Conservation (phyloP, 345 rosid genomes). For the Rubroshorea leprosula region DNA sequence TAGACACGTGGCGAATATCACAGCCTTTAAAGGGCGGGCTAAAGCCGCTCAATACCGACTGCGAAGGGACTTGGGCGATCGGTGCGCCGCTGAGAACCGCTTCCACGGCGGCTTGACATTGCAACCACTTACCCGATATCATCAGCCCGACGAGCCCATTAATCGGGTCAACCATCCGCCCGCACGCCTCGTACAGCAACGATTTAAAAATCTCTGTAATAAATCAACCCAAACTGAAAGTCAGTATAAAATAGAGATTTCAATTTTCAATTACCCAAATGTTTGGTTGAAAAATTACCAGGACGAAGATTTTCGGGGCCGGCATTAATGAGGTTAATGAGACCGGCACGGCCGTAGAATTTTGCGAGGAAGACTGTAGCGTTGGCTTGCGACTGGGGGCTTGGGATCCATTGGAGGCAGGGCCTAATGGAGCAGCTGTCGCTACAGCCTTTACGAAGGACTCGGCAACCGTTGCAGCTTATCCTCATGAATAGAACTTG, state of each 20-base stretch:
- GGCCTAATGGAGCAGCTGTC: constrained; percentile 41
- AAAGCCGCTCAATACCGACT: neutral
- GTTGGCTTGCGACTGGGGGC: constrained; percentile 46
- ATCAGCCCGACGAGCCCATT: constrained; percentile 48
- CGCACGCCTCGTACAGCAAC: constrained; percentile 57
- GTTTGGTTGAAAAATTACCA: too few species aligned
- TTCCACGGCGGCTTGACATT: constrained; percentile 56
- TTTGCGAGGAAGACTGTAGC: constrained; percentile 55
- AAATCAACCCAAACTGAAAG: too few species aligned
- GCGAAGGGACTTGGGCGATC: constrained; percentile 18
- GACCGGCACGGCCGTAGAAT: constrained; percentile 55
- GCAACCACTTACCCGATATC: constrained; percentile 54
- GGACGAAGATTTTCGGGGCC: constrained; percentile 42
- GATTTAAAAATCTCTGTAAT: constrained; percentile 49
- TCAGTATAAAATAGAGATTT: too few species aligned
- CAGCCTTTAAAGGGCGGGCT: constrained; percentile 2
- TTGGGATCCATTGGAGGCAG: constrained; percentile 47
- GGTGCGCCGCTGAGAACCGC: constrained; percentile 42
- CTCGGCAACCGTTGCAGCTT: constrained; percentile 54
- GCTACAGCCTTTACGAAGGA: constrained; percentile 44
- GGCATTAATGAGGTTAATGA: constrained; percentile 44
- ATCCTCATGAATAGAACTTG: constrained; percentile 25
- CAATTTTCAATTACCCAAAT: too few species aligned
- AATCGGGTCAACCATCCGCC: constrained; percentile 49
- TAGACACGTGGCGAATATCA: constrained; percentile 38